Percentiles rank a stretch among this genome's conserved stretches.
Conservation (phyloP, 768 basidiomycete species). For the Termitomyces sp. region DNA sequence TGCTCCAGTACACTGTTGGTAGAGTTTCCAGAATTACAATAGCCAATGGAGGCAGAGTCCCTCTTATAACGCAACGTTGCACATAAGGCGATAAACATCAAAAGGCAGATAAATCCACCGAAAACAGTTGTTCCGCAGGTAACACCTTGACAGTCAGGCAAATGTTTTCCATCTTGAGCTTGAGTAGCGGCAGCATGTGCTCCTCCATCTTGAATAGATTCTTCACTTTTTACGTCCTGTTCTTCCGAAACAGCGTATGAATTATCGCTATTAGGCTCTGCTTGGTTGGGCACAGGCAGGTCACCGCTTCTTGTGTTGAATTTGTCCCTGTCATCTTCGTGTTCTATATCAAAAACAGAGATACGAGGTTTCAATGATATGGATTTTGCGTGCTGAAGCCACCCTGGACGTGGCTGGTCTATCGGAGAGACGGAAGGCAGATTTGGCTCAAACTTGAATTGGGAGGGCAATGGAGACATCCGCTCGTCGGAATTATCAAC, state of each 20-base stretch:
- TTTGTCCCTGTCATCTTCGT: constrained; percentile 23
- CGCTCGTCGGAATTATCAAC: constrained; percentile 16
- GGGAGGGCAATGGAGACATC: constrained; percentile 36
- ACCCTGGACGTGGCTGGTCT: constrained; percentile 22
- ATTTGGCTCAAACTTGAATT: constrained; percentile 50
- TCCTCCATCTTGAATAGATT: not conserved
- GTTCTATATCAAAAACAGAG: constrained; percentile 10
- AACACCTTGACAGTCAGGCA: not conserved
- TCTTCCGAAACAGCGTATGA: constrained; percentile 3
- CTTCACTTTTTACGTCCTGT: constrained; percentile 7
- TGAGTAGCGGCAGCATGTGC: constrained; percentile 23
- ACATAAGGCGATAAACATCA: constrained; percentile 26
- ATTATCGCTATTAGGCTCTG: not conserved
- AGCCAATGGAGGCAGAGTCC: constrained; percentile 70
- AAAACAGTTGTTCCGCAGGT: not conserved
- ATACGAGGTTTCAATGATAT: not conserved
- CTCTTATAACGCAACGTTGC: constrained; percentile 48
- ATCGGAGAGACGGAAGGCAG: constrained; percentile 28
- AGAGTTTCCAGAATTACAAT: constrained; percentile 59
- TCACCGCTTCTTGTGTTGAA: constrained; percentile 11
- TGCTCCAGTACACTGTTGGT: constrained; percentile 54
- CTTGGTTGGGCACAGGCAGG: constrained; percentile 1
- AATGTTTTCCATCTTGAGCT: not conserved
- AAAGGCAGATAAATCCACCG: constrained; percentile 27
- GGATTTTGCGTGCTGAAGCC: constrained; percentile 5